A percentile compares a stretch with the other conserved stretches of the same genome.
Evolutionary conservation across 2,329 filamentous ascomycete species (phyloP).

Genomic region (Diaporthe sp.): DNA sequence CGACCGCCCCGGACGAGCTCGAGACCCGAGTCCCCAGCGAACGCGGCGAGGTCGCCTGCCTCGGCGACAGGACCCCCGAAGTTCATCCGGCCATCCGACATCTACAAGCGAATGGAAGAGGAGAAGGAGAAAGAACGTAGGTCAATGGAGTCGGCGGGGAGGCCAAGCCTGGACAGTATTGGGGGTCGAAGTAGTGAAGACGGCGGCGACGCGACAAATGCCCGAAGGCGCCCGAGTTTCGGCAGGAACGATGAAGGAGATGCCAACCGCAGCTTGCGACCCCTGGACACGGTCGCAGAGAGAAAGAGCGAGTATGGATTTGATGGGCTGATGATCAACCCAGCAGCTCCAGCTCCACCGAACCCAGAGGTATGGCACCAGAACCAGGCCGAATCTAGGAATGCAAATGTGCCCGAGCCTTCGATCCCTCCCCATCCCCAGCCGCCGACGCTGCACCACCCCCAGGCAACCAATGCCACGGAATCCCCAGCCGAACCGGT

Average conservation of each 20-base stretch:
- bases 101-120: conserved; percentile 80
- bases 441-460: conserved; percentile 33
- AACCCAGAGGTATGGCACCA: conserved; percentile 38
- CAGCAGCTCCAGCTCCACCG: conserved; percentile 41
- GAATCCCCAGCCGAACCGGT: conserved; percentile 41
- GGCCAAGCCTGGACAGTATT: conserved; percentile 70
- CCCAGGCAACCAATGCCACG: conserved; percentile 33
- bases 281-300: conserved; percentile 69
- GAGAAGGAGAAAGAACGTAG: conserved; percentile 70
- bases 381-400: neutral
- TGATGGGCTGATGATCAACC: conserved; percentile 55
- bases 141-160: conserved; percentile 67
- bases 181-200: conserved; percentile 45
- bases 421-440: conserved; percentile 17
- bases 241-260: conserved; percentile 55
- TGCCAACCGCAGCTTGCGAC: conserved; percentile 53
- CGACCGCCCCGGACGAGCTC: conserved; percentile 46
- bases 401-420: neutral
- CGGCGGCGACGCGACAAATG: conserved; percentile 39
- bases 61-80: conserved; percentile 66
- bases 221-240: conserved; percentile 45
- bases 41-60: conserved; percentile 50
- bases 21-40: conserved; percentile 56
- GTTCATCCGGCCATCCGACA: conserved; percentile 81
- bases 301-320: conserved; percentile 72